Percentiles rank a stretch among this genome's conserved stretches.
Evolutionary conservation across 768 basidiomycete genomes (phyloP).

Genomic region (Baorangia bicolor): DNA sequence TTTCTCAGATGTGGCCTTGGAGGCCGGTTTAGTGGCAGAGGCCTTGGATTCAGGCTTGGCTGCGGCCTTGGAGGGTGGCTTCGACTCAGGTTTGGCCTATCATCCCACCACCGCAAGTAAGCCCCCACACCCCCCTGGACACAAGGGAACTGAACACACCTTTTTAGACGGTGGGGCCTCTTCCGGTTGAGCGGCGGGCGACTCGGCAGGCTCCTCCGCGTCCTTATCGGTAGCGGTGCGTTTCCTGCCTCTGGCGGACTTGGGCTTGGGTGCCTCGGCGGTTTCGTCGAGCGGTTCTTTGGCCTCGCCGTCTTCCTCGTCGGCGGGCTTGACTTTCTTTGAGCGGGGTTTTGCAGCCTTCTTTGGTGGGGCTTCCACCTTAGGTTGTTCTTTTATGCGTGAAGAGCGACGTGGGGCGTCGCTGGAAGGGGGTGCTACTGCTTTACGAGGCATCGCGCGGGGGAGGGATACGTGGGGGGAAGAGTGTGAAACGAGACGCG

Average conservation of each 20-base stretch:
- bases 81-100: slow-evolving; percentile 45
- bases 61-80: slow-evolving; percentile 25
- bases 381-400: slow-evolving; percentile 73
- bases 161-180: slow-evolving; percentile 63
- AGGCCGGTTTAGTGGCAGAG: slow-evolving; percentile 28
- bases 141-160: slow-evolving; percentile 36
- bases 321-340: slow-evolving; percentile 40
- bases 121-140: not conserved
- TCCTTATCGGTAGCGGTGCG: slow-evolving; percentile 44
- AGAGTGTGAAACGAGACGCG: slow-evolving; percentile 31
- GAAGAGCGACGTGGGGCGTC: slow-evolving; percentile 60
- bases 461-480: slow-evolving; percentile 11
- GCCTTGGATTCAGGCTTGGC: slow-evolving; percentile 37
- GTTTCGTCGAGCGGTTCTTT: slow-evolving; percentile 34
- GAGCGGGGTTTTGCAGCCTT: slow-evolving; percentile 64
- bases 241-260: slow-evolving; percentile 55
- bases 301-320: slow-evolving; percentile 46
- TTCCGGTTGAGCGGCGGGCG: slow-evolving; percentile 37
- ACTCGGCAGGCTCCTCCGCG: slow-evolving; percentile 35
- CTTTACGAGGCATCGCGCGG: slow-evolving; percentile 66
- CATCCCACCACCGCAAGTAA: slow-evolving; percentile 4
- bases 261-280: slow-evolving; percentile 39
- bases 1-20: slow-evolving; percentile 37
- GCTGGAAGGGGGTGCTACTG: slow-evolving; percentile 45
- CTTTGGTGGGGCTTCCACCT: slow-evolving; percentile 49